Conservation (phyloP, 257 asterid genomes). For the Jasminum sambac region DNA sequence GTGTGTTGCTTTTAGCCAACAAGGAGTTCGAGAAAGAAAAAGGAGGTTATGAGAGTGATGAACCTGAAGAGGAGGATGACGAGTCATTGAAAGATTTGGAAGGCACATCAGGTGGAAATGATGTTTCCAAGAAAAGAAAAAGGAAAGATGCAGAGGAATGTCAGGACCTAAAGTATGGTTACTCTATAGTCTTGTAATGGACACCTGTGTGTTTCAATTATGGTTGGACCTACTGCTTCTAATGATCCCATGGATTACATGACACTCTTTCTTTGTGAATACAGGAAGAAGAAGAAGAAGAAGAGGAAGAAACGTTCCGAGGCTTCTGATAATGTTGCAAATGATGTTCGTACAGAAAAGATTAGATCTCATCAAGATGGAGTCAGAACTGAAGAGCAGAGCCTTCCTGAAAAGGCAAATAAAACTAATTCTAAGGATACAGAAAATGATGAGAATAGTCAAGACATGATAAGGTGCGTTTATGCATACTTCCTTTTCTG, state of each 20-base stretch:
- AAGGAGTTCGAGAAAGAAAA: conserved; percentile 71
- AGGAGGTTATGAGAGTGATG: conserved; percentile 65
- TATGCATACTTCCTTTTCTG: conserved; percentile 12
- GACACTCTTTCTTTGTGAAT: not conserved
- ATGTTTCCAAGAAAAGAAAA: conserved; percentile 47
- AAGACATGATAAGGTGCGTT: conserved; percentile 45
- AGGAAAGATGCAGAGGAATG: conserved; percentile 66
- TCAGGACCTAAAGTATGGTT: conserved; percentile 51
- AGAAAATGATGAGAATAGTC: conserved; percentile 27
- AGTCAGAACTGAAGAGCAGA: conserved; percentile 32
- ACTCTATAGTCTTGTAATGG: conserved; percentile 4
- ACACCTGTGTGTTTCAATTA: conserved; percentile 3
- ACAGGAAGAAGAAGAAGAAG: conserved; percentile 45
- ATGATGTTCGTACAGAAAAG: conserved; percentile 35
- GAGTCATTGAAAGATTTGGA: conserved; percentile 35
- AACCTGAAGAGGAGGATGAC: conserved; percentile 33
- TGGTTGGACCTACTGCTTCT: conserved; percentile 15
- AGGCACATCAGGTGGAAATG: conserved; percentile 33
- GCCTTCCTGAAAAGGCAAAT: conserved; percentile 30
- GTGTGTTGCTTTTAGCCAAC: conserved; percentile 65
- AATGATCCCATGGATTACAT: conserved; percentile 2
- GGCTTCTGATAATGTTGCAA: conserved; percentile 36
- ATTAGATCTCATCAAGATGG: conserved; percentile 35
- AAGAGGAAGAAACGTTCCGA: conserved; percentile 55
- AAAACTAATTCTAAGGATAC: conserved; percentile 33